Percentiles rank a stretch among this genome's conserved stretches.
phyloP scores from a whole-genome alignment of 768 basidiomycete species.

The Tulasnella sp. region DNA sequence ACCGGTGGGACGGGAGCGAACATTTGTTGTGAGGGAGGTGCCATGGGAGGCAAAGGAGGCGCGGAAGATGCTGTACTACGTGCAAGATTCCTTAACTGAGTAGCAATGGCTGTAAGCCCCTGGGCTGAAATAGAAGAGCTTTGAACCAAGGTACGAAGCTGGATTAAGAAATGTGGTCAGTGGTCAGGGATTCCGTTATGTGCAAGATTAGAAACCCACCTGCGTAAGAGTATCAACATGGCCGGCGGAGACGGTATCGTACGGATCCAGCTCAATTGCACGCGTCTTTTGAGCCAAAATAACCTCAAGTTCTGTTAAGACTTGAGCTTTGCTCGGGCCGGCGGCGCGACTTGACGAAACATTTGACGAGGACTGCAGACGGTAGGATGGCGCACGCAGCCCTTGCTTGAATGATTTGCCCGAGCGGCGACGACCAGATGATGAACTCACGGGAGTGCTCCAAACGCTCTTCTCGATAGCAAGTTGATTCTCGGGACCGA shows the following conservation, averaged over 20 bases:
- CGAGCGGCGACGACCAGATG: slow-evolving; percentile 40
- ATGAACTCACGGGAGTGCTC: slow-evolving; percentile 41
- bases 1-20: slow-evolving; percentile 27
- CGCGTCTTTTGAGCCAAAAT: slow-evolving; percentile 78
- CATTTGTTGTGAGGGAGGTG: slow-evolving; percentile 28
- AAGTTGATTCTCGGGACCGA: slow-evolving; percentile 72
- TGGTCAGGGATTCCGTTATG: background rate
- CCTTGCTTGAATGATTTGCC: slow-evolving; percentile 26
- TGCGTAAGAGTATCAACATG: slow-evolving; percentile 79
- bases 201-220: slow-evolving; percentile 44
- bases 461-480: slow-evolving; percentile 82
- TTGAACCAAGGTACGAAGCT: slow-evolving; percentile 72
- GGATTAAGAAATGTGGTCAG: slow-evolving; percentile 21
- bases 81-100: slow-evolving; percentile 52
- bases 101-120: slow-evolving; percentile 70
- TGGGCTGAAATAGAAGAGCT: slow-evolving; percentile 70
- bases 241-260: slow-evolving; percentile 60
- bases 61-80: slow-evolving; percentile 32
- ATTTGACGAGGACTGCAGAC: slow-evolving; percentile 18
- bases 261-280: slow-evolving; percentile 63
- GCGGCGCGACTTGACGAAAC: slow-evolving; percentile 21
- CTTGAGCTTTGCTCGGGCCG: slow-evolving; percentile 63
- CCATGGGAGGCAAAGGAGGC: slow-evolving; percentile 40
- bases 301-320: slow-evolving; percentile 77
- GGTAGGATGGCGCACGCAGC: background rate